Base-by-base conservation (phyloP, 2,329 filamentous ascomycete genomes). In the Penicillium psychrosexuale region DNA sequence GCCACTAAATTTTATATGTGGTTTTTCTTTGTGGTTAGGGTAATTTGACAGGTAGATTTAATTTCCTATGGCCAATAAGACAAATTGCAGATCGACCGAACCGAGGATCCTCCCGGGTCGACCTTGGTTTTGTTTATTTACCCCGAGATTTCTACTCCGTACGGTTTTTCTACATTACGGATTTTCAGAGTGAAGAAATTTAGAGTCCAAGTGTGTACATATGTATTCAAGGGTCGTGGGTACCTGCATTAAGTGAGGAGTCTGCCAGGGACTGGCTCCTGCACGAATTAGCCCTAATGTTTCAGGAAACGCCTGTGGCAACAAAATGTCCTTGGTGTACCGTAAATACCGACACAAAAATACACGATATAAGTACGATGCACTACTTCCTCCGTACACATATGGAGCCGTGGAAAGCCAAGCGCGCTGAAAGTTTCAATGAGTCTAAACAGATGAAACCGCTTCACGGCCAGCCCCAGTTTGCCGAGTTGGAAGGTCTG, bases 121-220 rank as follows among this genome's bases (percentile, higher is more conserved):
- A 54, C 52, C 47, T 30, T 54, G 52, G 52, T 39, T 51, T 17
- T 51, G 33, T 51, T 51, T 54, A 51, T 51, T 54, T 50, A 54
- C 31, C 22, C 22, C 22, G 22, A 24, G 3, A 13, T 4, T 19
- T 31, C 9, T 13, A 5, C 38, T 45, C n/a, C 30, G 13, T 45
- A 43, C 13, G n/a, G 7, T 9, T 45, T 45, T 45, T 33, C 17
- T 43, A 43, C 17, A 19, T 3, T 5, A 4, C 1, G 17, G 17
- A 4, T 15, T 33, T 22, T 40, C 9, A 17, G 11, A 36, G n/a
- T 22, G 30, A 33, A n/a, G n/a, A 15, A 15, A 7, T 15, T 13
- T 15, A 15, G 13, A 33, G 13, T 15, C 8, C 6, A 28, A 28
- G 27, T 28, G 31, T 33, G 12, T 6, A 31, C 12, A 12, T 6